phyloP scores from a whole-genome alignment of 202 grass and related monocot genomes.

The Schoenoplectus triqueter region DNA sequence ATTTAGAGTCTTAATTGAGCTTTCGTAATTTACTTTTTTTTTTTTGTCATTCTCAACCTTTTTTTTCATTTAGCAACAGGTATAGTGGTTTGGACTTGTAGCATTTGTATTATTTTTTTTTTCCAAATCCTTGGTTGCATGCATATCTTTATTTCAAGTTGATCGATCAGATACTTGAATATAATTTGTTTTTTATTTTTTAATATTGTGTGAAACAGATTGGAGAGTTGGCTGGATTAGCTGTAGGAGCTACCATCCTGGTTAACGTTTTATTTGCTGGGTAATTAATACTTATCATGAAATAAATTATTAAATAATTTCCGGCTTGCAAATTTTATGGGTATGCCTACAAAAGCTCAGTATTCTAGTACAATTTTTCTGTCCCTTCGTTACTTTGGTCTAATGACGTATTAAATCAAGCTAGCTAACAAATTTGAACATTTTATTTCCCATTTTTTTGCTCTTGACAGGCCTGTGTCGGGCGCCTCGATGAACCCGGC shows the following conservation, averaged over 20 bases:
- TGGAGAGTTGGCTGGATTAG: constrained; percentile 92
- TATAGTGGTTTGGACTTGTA: constrained; percentile 17
- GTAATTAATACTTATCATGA: constrained; percentile 41
- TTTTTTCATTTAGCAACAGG: background rate
- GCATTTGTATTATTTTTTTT: background rate
- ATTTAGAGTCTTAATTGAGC: background rate
- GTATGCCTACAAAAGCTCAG: background rate
- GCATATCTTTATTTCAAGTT: constrained; percentile 14
- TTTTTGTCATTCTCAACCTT: background rate
- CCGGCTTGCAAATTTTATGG: background rate
- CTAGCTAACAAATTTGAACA: constrained; percentile 48
- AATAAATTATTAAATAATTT: background rate
- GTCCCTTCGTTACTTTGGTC: constrained; percentile 6
- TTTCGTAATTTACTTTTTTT: background rate
- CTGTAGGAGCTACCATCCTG: constrained; percentile 87
- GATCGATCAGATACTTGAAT: background rate
- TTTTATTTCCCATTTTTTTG: background rate
- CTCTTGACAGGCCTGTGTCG: constrained; percentile 58
- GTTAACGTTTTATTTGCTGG: constrained; percentile 86
- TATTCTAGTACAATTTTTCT: background rate
- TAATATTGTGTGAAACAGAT: constrained; percentile 52
- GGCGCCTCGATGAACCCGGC: constrained; percentile 95
- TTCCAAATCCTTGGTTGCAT: constrained; percentile 3
- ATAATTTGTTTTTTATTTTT: background rate
- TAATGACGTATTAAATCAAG: constrained; percentile 19